A percentile compares a stretch with the other conserved stretches of the same genome.
Conservation (phyloP, 331 rosid species). For the Saraca asoca region DNA sequence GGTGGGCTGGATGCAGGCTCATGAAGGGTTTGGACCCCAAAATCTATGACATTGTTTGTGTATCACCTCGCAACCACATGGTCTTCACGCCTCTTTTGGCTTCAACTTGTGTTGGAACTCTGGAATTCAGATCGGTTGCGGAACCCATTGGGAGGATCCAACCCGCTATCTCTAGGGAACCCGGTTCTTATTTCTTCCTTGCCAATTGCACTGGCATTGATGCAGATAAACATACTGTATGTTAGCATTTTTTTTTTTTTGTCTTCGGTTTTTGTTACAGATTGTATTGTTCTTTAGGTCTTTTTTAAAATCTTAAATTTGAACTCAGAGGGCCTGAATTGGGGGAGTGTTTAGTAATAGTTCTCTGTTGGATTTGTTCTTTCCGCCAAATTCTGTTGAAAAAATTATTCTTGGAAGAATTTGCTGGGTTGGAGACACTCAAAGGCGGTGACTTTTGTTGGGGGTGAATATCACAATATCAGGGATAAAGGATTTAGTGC, state of each 20-base stretch:
- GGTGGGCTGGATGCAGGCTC: constrained; percentile 93
- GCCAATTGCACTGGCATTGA: constrained; percentile 65
- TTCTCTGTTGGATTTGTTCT: not conserved
- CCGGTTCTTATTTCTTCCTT: constrained; percentile 93
- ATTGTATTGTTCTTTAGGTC: too few relatives aligned
- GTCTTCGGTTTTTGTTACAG: too few relatives aligned
- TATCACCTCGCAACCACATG: constrained; percentile 98
- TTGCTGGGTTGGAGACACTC: constrained; percentile 1
- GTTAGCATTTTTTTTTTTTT: too few relatives aligned
- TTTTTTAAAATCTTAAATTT: not conserved
- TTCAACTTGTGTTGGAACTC: constrained; percentile 97
- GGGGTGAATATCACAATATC: too few relatives aligned
- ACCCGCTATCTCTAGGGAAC: constrained; percentile 80
- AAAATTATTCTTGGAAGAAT: not conserved
- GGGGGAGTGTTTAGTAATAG: too few relatives aligned
- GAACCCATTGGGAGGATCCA: constrained; percentile 91
- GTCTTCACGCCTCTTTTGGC: constrained; percentile 95
- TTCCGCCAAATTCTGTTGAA: not conserved
- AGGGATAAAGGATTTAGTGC: too few relatives aligned
- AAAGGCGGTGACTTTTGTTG: not conserved
- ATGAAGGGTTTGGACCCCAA: constrained; percentile 78
- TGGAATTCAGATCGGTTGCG: constrained; percentile 88
- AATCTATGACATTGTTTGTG: constrained; percentile 81
- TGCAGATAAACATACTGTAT: constrained; percentile 46
- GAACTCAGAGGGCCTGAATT: not conserved